These are phyloP conservation scores for Sonneratia alba DNA, from an alignment of 345 rosid genomes.

Conservation along the genomic window DNA sequence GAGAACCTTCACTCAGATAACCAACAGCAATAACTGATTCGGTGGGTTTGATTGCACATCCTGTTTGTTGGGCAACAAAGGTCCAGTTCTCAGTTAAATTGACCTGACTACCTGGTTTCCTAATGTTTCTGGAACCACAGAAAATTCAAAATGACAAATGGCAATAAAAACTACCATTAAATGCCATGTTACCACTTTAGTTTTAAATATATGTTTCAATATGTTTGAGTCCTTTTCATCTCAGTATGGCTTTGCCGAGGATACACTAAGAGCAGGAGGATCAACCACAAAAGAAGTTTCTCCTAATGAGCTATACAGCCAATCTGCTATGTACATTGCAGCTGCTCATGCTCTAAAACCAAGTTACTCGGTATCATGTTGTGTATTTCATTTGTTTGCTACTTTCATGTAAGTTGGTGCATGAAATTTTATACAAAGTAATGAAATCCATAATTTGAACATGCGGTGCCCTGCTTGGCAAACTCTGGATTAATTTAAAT, in stretches of 20 bases:
- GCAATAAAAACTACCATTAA: conserved; percentile 16
- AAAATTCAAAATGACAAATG: not conserved
- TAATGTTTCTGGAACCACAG: conserved; percentile 15
- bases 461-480: not conserved
- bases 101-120: not conserved
- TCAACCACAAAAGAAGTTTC: conserved; percentile 58
- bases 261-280: conserved; percentile 70
- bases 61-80: not conserved
- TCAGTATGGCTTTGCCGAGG: conserved; percentile 53
- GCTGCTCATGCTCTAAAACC: conserved; percentile 99
- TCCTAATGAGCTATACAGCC: conserved; percentile 88
- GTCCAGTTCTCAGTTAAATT: not conserved
- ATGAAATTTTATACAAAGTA: not conserved
- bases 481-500: not conserved
- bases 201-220: not conserved
- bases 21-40: conserved; percentile 19
- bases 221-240: conserved; percentile 10
- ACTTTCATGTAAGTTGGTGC: not conserved
- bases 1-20: not conserved
- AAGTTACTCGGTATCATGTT: conserved; percentile 58
- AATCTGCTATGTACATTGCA: conserved; percentile 93
- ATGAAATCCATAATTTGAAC: not conserved
- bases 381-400: not conserved
- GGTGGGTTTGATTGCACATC: not conserved
- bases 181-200: not conserved